Evolutionary conservation across 768 basidiomycete genomes (phyloP).

Genomic region (Tulasnella sp.): DNA sequence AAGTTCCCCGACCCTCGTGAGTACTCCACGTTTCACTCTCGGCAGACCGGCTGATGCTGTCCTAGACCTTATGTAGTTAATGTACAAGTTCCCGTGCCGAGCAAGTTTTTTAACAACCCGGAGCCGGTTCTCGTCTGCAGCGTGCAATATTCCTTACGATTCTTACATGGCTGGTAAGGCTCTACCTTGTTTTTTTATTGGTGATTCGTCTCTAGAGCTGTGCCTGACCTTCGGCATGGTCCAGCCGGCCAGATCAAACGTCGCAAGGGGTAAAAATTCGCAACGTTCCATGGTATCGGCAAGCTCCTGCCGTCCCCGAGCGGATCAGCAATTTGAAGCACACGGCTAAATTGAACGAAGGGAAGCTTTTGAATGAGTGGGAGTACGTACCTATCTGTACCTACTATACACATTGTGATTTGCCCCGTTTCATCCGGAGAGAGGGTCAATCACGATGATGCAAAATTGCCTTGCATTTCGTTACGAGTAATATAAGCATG

Average conservation of each 20-base stretch:
- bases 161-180: constrained; percentile 16
- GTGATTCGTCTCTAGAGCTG: neutral
- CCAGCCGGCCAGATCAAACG: neutral
- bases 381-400: too few species aligned
- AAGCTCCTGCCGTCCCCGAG: neutral
- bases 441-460: neutral
- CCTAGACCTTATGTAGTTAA: constrained; percentile 4
- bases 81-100: neutral
- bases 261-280: neutral
- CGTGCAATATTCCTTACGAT: constrained; percentile 15
- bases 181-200: neutral
- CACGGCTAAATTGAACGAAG: neutral
- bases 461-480: neutral
- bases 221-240: neutral
- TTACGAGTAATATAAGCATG: neutral
- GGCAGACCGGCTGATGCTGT: constrained; percentile 13
- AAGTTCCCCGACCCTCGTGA: neutral
- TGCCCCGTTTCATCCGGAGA: neutral
- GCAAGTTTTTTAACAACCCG: neutral
- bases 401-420: neutral
- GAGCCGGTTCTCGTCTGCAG: neutral
- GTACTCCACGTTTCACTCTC: neutral
- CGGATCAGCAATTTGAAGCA: neutral
- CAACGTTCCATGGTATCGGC: neutral
- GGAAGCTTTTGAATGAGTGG: too few species aligned